Conservation (phyloP, 352 stramenopile species). For the Phytophthora crassamura region DNA sequence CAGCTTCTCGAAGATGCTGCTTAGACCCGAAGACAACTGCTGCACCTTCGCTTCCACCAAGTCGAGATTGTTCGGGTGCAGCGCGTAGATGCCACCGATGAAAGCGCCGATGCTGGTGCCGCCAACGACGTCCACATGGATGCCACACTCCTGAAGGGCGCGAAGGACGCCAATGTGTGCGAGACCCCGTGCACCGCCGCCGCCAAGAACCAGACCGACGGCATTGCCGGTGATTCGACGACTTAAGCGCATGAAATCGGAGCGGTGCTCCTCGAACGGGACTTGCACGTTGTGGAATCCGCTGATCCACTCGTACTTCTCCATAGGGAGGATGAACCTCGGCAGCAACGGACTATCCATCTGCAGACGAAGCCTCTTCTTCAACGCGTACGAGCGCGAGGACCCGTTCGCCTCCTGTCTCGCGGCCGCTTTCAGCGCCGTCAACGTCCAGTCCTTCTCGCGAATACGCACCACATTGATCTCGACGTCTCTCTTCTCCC, state of each 20-base stretch:
- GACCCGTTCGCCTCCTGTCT: constrained; percentile 53
- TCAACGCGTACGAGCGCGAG: constrained; percentile 60
- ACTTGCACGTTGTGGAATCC: constrained; percentile 88
- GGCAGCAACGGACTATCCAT: constrained; percentile 69
- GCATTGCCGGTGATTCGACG: constrained; percentile 92
- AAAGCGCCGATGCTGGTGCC: constrained; percentile 92
- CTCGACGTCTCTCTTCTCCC: constrained; percentile 71
- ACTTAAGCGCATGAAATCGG: constrained; percentile 88
- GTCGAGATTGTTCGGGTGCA: constrained; percentile 75
- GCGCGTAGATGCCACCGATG: constrained; percentile 82
- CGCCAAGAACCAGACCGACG: constrained; percentile 94
- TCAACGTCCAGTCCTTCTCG: constrained; percentile 77
- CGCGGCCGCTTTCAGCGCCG: constrained; percentile 56
- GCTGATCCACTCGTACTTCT: constrained; percentile 90
- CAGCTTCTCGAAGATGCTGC: constrained; percentile 79
- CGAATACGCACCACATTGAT: constrained; percentile 86
- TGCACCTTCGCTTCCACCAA: constrained; percentile 65
- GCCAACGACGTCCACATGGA: constrained; percentile 94
- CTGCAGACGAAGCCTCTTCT: constrained; percentile 63
- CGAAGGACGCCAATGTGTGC: constrained; percentile 95
- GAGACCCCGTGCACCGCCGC: constrained; percentile 92
- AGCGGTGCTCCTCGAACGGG: constrained; percentile 72
- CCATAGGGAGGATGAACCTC: constrained; percentile 76
- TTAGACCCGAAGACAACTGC: constrained; percentile 65
- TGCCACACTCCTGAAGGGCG: constrained; percentile 91